Base-by-base conservation (phyloP, 163 green algal genomes). In the Chlorella variabilis region DNA sequence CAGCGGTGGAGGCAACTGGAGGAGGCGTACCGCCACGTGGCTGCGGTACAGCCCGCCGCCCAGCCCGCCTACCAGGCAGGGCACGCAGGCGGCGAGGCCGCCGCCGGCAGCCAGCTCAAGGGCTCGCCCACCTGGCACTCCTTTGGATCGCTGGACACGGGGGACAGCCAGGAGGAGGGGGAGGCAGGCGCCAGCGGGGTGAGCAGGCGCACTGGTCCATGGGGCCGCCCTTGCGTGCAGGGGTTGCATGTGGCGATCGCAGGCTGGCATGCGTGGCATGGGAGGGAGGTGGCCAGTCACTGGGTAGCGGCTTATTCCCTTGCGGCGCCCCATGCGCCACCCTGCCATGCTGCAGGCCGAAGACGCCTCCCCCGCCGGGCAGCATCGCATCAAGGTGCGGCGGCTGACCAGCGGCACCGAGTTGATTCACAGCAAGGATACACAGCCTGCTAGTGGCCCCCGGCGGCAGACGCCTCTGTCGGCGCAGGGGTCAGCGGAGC, bases 1-100 rank as follows among this genome's bases (percentile, higher is more conserved):
- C 86, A 93, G 84, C 90, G 92, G 3, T 88, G 84, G 83, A 42
- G 3, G 49, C 89, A 94, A 83, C 84, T 96, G 79, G 58, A 87
- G 49, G 89, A 91, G 85, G 75, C 88, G 17, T 94, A 85, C 67
- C 9, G 34, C 36, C 31, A 65, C 73, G 63, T 80, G 41, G 42
- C 61, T 2, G 13, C 23, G 4, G 56, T 56, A 20, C 69, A 70
- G 45, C n/a, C 36, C 7, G 27, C 27, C n/a, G n/a, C 21, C 34
- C 45, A 33, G 45, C 59, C 45, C 2, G 20, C 59, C 42, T 80
- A 63, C 48, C 75, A 80, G 33, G 80, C 71, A 0, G 36, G 34
- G 29, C 39, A 51, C 71, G 71, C 70, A 34, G 15, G 41, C 63
- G 33, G 1, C 18, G 23, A 9, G 54, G n/a, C n/a, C n/a, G n/a